Evolutionary conservation across 305 asterid species (phyloP).

Genomic region (Rubia tinctorum): DNA sequence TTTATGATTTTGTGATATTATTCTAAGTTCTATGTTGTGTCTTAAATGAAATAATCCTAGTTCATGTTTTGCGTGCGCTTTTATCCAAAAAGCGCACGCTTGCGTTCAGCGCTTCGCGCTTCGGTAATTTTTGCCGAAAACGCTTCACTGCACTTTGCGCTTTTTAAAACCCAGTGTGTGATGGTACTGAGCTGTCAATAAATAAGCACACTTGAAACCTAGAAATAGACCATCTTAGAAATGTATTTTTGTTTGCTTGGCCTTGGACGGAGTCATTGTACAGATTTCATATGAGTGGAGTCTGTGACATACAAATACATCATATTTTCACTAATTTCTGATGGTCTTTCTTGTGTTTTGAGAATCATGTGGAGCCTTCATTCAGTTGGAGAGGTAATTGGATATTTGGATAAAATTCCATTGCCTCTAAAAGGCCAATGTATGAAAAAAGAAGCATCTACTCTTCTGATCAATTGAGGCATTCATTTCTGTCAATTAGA

Average conservation of each 20-base stretch:
- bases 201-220: not conserved
- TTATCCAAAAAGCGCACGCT: too few species aligned
- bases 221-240: not conserved
- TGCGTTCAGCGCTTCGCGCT: too few species aligned
- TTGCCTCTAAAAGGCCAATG: not conserved
- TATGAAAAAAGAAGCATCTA: not conserved
- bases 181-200: not conserved
- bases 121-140: too few species aligned
- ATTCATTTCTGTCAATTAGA: not conserved
- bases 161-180: too few species aligned
- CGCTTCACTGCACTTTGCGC: too few species aligned
- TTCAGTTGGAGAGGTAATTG: not conserved
- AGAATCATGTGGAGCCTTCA: not conserved
- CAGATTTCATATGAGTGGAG: not conserved
- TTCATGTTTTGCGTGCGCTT: too few species aligned
- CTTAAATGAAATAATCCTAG: too few species aligned
- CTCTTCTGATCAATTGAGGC: not conserved
- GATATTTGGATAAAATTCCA: not conserved
- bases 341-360: not conserved
- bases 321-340: not conserved
- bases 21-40: too few species aligned
- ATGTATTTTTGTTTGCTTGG: not conserved
- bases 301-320: not conserved
- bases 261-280: not conserved
- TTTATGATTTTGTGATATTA: too few species aligned